Evolutionary conservation across 768 basidiomycete species (phyloP), one percentile per base, ranked within the genome.

Genomic region (Saitozyma sp.): DNA sequence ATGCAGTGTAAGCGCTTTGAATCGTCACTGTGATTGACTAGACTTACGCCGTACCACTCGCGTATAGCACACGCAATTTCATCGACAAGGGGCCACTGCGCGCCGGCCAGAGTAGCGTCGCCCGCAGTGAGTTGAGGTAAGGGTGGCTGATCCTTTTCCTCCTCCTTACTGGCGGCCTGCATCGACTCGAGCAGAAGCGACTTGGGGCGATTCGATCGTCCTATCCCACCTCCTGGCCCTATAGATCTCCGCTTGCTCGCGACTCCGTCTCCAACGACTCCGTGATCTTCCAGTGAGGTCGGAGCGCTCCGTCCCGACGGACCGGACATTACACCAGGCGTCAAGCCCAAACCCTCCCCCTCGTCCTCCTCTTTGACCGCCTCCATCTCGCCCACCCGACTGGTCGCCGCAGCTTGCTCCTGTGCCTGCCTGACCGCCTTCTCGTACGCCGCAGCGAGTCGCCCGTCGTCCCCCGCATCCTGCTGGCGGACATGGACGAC

Each of bases 21-120:
- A 5, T 29, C 49, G 43, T 39, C 48, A n/a, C 13, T 8, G 41
- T 11, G 29, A 45, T 37, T 14, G 13, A 11, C 2, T 17, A 13
- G 19, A 60, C 72, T 64, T 41, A 70, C 67, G 17, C 51, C 63
- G 57, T 95, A 89, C 93, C 94, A 98, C 85, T 98, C 95, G 45
- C 95, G 87, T 50, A 98, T 82, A 0, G 95, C 94, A 8, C 92
- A 95, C 0, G 95, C 91, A 67, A 98, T 95, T 82, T 98, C 95
- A 80, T 98, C 95, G 55, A 98, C 87, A 74, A 98, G 88, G 9
- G 95, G 95, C 74, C 96, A 93, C 2, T 79, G 81, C 19, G 84
- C 83, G 9, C 95, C 95, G 0, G 89, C 88, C 4, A 85, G 84
- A 2, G 95, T 98, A 69, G 97, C 94, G 75, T 96, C 95, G 43